These are phyloP conservation scores for Skeletonema grethae DNA, from an alignment of 108 stramenopile genomes.

Conservation along the genomic window DNA sequence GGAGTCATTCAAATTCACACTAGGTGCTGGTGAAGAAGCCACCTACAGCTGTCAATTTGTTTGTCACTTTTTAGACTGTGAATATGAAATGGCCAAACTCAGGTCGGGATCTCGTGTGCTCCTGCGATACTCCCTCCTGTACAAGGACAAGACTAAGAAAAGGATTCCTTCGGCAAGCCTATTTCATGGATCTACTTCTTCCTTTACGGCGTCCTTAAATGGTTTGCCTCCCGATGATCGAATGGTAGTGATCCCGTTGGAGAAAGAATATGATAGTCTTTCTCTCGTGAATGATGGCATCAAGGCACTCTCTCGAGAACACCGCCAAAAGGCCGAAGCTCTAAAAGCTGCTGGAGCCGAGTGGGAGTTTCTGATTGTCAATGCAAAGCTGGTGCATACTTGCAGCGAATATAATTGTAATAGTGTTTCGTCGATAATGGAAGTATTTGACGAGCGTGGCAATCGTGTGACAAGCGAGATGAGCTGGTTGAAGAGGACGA, in stretches of 20 bases:
- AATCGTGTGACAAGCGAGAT: background rate
- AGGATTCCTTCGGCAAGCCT: conserved; percentile 1
- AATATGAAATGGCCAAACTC: conserved; percentile 22
- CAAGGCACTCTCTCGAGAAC: background rate
- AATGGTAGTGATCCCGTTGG: background rate
- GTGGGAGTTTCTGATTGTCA: conserved; percentile 10
- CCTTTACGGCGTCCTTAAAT: background rate
- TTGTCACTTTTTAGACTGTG: conserved; percentile 24
- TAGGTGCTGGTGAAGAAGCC: conserved; percentile 8
- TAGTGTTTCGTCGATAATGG: background rate
- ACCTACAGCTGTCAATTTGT: conserved; percentile 21
- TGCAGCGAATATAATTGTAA: background rate
- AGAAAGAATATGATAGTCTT: background rate
- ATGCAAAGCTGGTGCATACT: conserved; percentile 8
- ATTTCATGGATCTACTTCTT: background rate
- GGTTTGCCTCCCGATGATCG: background rate
- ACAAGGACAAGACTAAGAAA: background rate
- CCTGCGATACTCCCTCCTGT: conserved; percentile 25
- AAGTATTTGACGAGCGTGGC: conserved; percentile 8
- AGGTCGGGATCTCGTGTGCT: conserved; percentile 23
- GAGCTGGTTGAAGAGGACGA: conserved; percentile 5
- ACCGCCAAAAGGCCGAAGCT: conserved; percentile 12
- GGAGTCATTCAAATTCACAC: background rate
- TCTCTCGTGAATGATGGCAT: background rate
- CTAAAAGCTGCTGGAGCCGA: conserved; percentile 1